These are phyloP conservation scores for Erigeron canadensis DNA, from an alignment of 129 eudicot genomes.

Conservation along the genomic window DNA sequence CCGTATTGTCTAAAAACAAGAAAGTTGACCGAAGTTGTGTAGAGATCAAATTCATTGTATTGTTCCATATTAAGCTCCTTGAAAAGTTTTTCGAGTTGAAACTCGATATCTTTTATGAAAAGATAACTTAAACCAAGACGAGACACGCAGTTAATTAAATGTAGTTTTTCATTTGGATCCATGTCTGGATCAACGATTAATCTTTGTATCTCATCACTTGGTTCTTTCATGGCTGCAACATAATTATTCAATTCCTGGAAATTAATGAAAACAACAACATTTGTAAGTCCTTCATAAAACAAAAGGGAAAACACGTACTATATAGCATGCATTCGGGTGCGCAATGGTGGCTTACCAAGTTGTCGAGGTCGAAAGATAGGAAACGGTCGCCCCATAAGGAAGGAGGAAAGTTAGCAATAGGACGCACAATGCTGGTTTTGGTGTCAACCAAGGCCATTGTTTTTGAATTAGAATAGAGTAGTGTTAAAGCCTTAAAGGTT, in stretches of 20 bases:
- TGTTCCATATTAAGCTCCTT: neutral
- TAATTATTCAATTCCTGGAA: neutral
- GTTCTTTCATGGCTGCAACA: slow-evolving; percentile 8
- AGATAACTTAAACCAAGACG: slow-evolving; percentile 5
- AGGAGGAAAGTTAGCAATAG: slow-evolving; percentile 1
- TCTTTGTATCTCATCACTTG: too few species aligned
- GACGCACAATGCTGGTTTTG: neutral
- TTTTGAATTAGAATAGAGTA: too few species aligned
- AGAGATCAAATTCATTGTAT: neutral
- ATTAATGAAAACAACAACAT: neutral
- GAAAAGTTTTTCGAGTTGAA: neutral
- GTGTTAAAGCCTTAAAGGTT: too few species aligned
- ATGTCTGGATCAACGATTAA: too few species aligned
- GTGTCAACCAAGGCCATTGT: too few species aligned
- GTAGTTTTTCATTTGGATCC: too few species aligned
- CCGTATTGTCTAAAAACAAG: too few species aligned
- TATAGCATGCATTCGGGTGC: neutral
- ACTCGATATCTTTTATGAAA: neutral
- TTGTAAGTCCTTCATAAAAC: neutral
- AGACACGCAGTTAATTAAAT: too few species aligned
- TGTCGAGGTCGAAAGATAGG: neutral
- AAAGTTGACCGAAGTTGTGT: neutral
- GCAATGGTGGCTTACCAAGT: neutral
- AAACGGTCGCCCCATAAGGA: neutral
- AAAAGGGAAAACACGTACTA: too few species aligned